Evolutionary conservation across 2,329 filamentous ascomycete species (phyloP), one percentile per base, ranked within the genome.

Genomic region (Apiospora hydei): DNA sequence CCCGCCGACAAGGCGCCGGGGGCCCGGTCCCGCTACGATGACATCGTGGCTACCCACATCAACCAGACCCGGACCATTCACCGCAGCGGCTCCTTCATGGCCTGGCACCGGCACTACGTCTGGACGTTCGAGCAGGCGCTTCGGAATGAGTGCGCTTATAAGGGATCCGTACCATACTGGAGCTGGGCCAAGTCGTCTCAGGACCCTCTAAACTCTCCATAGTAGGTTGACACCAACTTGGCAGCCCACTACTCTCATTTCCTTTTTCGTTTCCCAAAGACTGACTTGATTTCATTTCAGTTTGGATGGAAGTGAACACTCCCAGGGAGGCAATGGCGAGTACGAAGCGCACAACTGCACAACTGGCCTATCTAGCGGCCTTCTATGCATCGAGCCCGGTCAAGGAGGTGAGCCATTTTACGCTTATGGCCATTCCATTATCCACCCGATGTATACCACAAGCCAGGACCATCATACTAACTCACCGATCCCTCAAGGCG

Each of bases 81-180:
- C 67, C 47, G 44, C 7, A 53, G 26, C 46, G 67, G 67, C n/a
- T 69, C 67, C 18, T 69, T 69, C 30, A 8, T 69, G 18, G 47
- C 47, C 4, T 69, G 44, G 44, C 67, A 69, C 47, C 67, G 67
- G 1, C 80, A 80, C 75, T 80, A 76, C 74, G 71, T 78, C 18
- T 79, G 77, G 75, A 75, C 77, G 8, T 77, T 79, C 49, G 77
- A 77, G 70, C 75, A 78, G 71, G 67, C 78, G 38, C 47, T 69
- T 13, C 68, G 68, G 26, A 43, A 43, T 34, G 68, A 69, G 34
- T 69, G 68, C 47, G 47, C 47, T 4, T 85, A 84, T 73, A 80
- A 75, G 4, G 83, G 83, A 43, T 76, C 78, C 18, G 78, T 83
- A 70, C 82, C 83, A 13, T 85, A 84, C 76, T 83, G 82, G 81